A percentile compares a stretch with the other conserved stretches of the same genome.
These are phyloP conservation scores for Erodium maritimum DNA, from an alignment of 345 rosid genomes.

Conservation along the genomic window DNA sequence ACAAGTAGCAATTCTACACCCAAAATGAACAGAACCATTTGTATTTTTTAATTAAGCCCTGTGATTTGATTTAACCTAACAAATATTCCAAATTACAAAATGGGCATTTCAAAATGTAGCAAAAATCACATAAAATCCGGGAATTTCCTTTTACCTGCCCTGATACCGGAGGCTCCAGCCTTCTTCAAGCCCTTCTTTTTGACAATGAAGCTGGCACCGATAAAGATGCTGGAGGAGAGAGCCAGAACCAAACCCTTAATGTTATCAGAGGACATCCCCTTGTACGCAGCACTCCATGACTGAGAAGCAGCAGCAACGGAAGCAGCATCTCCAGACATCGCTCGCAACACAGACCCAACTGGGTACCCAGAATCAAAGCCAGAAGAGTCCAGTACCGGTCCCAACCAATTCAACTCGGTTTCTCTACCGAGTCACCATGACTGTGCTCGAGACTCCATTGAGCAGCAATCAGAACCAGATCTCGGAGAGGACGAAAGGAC, in stretches of 20 bases:
- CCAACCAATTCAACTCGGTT: neutral
- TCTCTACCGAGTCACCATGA: neutral
- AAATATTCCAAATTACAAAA: neutral
- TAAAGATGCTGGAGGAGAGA: slow-evolving; percentile 1
- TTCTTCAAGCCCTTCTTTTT: slow-evolving; percentile 3
- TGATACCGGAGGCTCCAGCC: neutral
- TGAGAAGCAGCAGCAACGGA: neutral
- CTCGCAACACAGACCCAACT: neutral
- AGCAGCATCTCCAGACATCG: neutral
- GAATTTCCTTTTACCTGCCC: neutral
- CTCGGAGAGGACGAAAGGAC: neutral
- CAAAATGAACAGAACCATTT: neutral
- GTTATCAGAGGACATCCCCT: slow-evolving; percentile 3
- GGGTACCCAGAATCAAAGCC: neutral
- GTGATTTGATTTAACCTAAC: too few species aligned
- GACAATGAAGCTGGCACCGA: slow-evolving; percentile 1
- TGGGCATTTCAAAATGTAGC: neutral
- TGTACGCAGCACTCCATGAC: neutral
- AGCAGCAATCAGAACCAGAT: neutral
- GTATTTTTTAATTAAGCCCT: too few species aligned
- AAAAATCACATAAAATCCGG: too few species aligned
- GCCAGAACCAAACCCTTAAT: slow-evolving; percentile 4
- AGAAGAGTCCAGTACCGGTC: neutral
- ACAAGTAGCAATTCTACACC: neutral
- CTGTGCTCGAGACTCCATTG: neutral